A percentile compares a stretch with the other conserved stretches of the same genome.
These are phyloP conservation scores for Adenanthera pavonina DNA, from an alignment of 306 rosid species.

Conservation along the genomic window DNA sequence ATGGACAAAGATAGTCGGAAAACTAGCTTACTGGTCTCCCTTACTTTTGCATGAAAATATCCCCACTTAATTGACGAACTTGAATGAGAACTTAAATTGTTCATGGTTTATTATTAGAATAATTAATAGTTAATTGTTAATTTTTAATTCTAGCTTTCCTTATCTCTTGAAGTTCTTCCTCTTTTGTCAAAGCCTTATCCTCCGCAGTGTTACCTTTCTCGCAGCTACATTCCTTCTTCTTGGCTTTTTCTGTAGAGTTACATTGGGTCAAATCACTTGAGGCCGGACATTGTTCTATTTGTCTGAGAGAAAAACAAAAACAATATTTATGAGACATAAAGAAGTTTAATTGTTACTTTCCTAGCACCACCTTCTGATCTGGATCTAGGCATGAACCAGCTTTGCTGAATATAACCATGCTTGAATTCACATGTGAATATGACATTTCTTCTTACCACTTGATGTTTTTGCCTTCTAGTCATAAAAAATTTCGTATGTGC, in stretches of 20 bases:
- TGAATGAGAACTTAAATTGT: conserved; percentile 25
- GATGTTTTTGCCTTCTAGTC: background rate
- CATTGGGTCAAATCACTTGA: background rate
- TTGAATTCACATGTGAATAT: conserved; percentile 5
- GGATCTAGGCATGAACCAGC: background rate
- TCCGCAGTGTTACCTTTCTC: conserved; percentile 28
- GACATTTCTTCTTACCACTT: background rate
- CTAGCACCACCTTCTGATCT: background rate
- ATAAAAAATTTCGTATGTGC: too few species aligned
- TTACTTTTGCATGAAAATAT: conserved; percentile 22
- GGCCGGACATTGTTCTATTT: conserved; percentile 5
- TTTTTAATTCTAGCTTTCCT: conserved; percentile 6
- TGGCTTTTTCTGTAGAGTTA: conserved; percentile 10
- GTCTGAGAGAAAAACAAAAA: background rate
- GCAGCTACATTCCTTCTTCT: background rate
- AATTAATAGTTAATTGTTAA: background rate
- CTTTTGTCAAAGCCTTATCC: conserved; percentile 9
- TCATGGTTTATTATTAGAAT: conserved; percentile 3
- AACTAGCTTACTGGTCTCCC: background rate
- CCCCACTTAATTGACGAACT: conserved; percentile 15
- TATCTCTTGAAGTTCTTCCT: conserved; percentile 30
- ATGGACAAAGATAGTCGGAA: background rate
- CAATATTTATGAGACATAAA: background rate
- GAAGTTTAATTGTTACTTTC: background rate
- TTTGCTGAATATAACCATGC: background rate